A percentile compares a stretch with the other conserved stretches of the same genome.
Conservation (phyloP, 768 basidiomycete genomes). For the Lactarius evosmus region DNA sequence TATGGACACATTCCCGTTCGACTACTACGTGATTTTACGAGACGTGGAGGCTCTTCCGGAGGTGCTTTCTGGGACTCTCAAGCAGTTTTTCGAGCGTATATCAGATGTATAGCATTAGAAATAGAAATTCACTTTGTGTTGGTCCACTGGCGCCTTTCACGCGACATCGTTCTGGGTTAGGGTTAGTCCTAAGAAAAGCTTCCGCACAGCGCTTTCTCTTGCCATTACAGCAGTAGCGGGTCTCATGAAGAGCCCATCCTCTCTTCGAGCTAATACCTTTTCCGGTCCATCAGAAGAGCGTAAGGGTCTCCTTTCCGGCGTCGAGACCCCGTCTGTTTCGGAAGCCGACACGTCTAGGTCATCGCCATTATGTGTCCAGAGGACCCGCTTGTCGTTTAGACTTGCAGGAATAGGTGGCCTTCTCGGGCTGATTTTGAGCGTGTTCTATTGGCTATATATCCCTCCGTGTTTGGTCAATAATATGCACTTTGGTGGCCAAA, state of each 20-base stretch:
- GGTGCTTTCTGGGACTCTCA: constrained; percentile 80
- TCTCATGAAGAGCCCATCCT: background rate
- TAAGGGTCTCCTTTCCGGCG: constrained; percentile 28
- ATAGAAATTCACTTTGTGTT: background rate
- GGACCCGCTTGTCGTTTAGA: constrained; percentile 15
- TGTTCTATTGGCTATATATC: constrained; percentile 9
- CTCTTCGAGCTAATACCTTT: background rate
- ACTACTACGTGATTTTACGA: constrained; percentile 92
- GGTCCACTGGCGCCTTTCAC: no score
- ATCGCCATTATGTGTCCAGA: background rate
- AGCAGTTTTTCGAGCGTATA: constrained; percentile 87
- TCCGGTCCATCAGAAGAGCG: constrained; percentile 24
- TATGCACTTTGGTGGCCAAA: constrained; percentile 40
- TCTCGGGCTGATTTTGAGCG: constrained; percentile 13
- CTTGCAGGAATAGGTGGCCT: constrained; percentile 17
- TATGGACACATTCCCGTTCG: constrained; percentile 95
- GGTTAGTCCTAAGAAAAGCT: background rate
- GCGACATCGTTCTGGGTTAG: constrained; percentile 2
- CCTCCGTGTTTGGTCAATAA: constrained; percentile 5
- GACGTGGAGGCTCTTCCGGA: constrained; percentile 90
- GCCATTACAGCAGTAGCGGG: background rate
- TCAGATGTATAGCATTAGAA: constrained; percentile 54
- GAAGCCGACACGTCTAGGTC: background rate
- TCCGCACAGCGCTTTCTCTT: background rate
- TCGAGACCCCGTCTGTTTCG: background rate